Percentiles rank a stretch among this genome's conserved stretches.
Evolutionary conservation across 495 filamentous ascomycete species (phyloP).

Genomic region (Rusavskia elegans): DNA sequence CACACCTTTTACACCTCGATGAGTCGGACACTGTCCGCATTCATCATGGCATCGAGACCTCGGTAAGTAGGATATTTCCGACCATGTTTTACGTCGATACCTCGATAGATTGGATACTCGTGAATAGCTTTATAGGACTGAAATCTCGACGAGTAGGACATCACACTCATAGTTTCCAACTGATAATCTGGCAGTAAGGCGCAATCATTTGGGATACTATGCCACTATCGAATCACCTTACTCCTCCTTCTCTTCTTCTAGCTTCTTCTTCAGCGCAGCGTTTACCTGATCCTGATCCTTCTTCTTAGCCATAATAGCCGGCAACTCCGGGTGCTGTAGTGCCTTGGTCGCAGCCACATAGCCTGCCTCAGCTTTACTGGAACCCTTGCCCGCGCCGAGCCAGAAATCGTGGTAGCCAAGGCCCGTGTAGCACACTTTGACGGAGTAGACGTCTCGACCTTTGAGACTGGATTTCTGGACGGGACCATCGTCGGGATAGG

Average conservation of each 20-base stretch:
- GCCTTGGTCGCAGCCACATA: conserved; percentile 52
- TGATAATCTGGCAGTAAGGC: too few species aligned
- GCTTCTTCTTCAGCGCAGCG: conserved; percentile 2
- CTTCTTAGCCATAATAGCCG: conserved; percentile 36
- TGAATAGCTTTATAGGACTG: too few species aligned
- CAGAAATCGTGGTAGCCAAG: conserved; percentile 50
- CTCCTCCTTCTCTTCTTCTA: background rate
- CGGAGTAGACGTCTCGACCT: conserved; percentile 42
- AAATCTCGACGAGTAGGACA: too few species aligned
- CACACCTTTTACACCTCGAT: too few species aligned
- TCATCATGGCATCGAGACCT: background rate
- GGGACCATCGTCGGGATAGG: conserved; percentile 42
- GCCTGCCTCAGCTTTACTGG: conserved; percentile 60
- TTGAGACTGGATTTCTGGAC: conserved; percentile 30
- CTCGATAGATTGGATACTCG: too few species aligned
- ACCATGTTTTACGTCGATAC: too few species aligned
- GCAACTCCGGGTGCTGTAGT: conserved; percentile 43
- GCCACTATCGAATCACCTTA: too few species aligned
- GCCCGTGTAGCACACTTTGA: conserved; percentile 59
- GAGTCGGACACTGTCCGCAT: too few species aligned
- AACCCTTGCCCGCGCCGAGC: conserved; percentile 51
- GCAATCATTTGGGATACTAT: too few species aligned
- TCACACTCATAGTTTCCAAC: too few species aligned
- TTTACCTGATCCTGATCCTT: conserved; percentile 16
- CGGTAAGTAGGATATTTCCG: background rate